Percentiles rank a stretch among this genome's conserved stretches.
Evolutionary conservation across 2,329 filamentous ascomycete genomes (phyloP).

Genomic region (Lizonia empirigonia): DNA sequence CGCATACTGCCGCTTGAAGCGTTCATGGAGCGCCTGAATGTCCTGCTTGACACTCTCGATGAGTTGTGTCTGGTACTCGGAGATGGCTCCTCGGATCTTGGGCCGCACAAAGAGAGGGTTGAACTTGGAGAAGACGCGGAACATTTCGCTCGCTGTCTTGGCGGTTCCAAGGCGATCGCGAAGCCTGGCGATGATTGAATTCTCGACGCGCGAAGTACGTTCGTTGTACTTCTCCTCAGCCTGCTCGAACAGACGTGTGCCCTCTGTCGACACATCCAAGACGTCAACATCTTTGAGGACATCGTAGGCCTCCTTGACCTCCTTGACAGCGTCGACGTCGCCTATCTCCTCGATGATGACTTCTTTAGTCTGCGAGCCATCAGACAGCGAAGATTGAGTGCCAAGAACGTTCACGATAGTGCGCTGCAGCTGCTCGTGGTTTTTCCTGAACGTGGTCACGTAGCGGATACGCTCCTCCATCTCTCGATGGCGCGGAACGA

Average conservation of each 20-base stretch:
- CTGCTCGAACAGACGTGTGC: conserved; percentile 88
- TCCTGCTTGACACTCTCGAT: conserved; percentile 98
- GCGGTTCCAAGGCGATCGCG: conserved; percentile 92
- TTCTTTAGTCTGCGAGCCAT: conserved; percentile 40
- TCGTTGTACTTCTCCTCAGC: conserved; percentile 98
- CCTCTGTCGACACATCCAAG: conserved; percentile 86
- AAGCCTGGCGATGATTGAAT: conserved; percentile 94
- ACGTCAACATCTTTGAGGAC: conserved; percentile 94
- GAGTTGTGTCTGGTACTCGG: conserved; percentile 96
- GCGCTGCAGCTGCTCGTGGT: conserved; percentile 94
- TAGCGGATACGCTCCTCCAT: conserved; percentile 92
- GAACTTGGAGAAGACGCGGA: conserved; percentile 99
- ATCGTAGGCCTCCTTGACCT: conserved; percentile 93
- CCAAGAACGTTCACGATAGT: conserved; percentile 98
- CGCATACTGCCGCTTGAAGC: conserved; percentile 98
- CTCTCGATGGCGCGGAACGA: conserved; percentile 82
- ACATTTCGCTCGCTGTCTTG: conserved; percentile 99
- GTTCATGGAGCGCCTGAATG: conserved; percentile 89
- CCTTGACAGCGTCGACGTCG: conserved; percentile 94
- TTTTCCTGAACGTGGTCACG: conserved; percentile 91
- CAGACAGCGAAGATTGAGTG: conserved; percentile 57
- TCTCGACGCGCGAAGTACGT: conserved; percentile 94
- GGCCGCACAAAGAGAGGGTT: conserved; percentile 97
- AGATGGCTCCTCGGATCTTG: conserved; percentile 98
- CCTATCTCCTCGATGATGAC: conserved; percentile 90